Percentiles rank a stretch among this genome's conserved stretches.
Evolutionary conservation across 139 green algal genomes (phyloP).

Genomic region (Coelastrella sp.): DNA sequence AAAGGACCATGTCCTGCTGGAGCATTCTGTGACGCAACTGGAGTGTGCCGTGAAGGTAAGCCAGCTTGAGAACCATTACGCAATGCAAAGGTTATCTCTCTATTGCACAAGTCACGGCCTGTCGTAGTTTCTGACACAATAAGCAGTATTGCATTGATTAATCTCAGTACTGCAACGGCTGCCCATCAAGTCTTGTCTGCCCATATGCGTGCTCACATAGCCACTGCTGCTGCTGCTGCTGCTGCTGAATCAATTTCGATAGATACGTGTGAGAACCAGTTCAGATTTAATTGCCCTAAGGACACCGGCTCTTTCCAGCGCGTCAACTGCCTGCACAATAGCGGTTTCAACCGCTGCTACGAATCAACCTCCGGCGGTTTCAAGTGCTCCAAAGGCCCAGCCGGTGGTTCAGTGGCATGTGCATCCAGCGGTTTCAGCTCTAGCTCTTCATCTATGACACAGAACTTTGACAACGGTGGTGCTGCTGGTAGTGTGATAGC

Average conservation of each 20-base stretch:
- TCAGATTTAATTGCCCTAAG: conserved; percentile 7
- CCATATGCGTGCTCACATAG: background rate
- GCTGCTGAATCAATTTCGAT: background rate
- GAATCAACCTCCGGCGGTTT: conserved; percentile 11
- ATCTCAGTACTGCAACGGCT: background rate
- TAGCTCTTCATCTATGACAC: background rate
- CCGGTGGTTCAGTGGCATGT: background rate
- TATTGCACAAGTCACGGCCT: background rate
- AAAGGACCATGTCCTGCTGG: background rate
- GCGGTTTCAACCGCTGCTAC: conserved; percentile 34
- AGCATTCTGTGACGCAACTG: conserved; percentile 1
- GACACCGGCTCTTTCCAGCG: conserved; percentile 6
- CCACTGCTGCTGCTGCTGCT: background rate
- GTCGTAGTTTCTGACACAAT: background rate
- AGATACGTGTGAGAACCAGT: conserved; percentile 27
- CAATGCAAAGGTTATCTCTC: background rate
- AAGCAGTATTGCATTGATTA: background rate
- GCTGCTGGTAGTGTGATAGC: background rate
- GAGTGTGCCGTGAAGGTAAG: background rate
- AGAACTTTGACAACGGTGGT: background rate
- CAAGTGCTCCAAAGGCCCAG: conserved; percentile 16
- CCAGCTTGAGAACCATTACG: background rate
- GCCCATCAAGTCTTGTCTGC: background rate
- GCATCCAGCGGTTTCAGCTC: background rate
- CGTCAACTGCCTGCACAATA: conserved; percentile 15